Conservation (phyloP, 2,329 filamentous ascomycete genomes). For the Calonectria multiphialidica region DNA sequence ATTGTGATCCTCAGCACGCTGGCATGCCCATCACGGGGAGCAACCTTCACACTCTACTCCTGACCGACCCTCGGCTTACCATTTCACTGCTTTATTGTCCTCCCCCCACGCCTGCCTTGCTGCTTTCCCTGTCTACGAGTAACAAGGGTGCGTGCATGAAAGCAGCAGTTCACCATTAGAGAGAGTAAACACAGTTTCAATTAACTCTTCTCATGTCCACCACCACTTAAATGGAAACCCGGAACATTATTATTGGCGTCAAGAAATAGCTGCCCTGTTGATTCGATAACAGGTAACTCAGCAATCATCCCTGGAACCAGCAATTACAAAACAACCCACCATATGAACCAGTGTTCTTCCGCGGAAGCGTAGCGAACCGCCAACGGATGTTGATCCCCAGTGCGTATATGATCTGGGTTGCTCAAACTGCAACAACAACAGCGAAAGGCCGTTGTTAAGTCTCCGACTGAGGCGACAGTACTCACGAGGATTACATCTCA, state of each 20-base stretch:
- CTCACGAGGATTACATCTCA: slow-evolving; percentile 16
- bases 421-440: too few species aligned
- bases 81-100: neutral
- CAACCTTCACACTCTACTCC: neutral
- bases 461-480: slow-evolving; percentile 23
- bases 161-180: neutral
- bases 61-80: neutral
- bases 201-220: neutral
- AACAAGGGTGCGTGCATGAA: neutral
- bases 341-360: neutral
- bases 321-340: neutral
- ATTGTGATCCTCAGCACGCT: neutral
- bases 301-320: neutral
- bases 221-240: neutral
- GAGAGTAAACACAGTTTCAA: neutral
- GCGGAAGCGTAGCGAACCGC: neutral
- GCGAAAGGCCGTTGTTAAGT: slow-evolving; percentile 17
- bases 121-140: neutral
- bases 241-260: neutral
- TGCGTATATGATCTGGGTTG: neutral
- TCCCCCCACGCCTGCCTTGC: neutral
- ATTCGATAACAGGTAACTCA: neutral
- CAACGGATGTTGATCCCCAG: neutral
- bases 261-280: neutral
- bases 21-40: neutral